Conservation (phyloP, 768 basidiomycete species). For the Suillus ampliporus region DNA sequence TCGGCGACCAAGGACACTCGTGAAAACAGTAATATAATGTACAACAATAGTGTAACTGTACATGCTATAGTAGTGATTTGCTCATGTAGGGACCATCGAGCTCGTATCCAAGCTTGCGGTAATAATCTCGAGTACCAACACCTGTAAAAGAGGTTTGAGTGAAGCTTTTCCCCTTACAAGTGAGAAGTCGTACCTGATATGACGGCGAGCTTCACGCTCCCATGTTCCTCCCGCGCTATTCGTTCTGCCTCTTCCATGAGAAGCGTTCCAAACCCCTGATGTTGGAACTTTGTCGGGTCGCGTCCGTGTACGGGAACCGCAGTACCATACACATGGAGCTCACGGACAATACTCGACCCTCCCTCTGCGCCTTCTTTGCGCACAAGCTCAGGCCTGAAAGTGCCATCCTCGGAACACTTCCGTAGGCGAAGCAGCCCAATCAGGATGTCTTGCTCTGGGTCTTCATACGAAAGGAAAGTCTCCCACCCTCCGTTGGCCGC, state of each 20-base stretch:
- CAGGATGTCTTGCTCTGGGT: conserved; percentile 95
- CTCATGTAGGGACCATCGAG: conserved; percentile 99
- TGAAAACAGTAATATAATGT: conserved; percentile 7
- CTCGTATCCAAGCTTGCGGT: conserved; percentile 91
- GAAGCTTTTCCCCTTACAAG: conserved; percentile 6
- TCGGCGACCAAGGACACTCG: conserved; percentile 45
- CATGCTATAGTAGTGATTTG: conserved; percentile 64
- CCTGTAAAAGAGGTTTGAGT: conserved; percentile 48
- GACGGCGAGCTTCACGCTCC: conserved; percentile 94
- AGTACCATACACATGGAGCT: conserved; percentile 97
- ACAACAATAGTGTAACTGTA: conserved; percentile 11
- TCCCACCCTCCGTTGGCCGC: conserved; percentile 99
- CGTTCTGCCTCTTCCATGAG: conserved; percentile 99
- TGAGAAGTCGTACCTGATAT: conserved; percentile 74
- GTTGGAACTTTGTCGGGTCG: conserved; percentile 98
- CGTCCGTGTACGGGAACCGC: conserved; percentile 97
- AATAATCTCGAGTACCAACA: conserved; percentile 97
- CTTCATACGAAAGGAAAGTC: conserved; percentile 98
- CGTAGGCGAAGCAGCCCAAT: conserved; percentile 90
- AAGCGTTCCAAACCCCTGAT: conserved; percentile 95
- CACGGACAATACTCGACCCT: conserved; percentile 90
- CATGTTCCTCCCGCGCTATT: conserved; percentile 97
- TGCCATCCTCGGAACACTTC: conserved; percentile 97
- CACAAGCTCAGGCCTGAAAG: conserved; percentile 92
- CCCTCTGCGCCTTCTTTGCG: conserved; percentile 71